Percentiles rank a stretch among this genome's conserved stretches.
Evolutionary conservation across 106 monocot species (phyloP).

Genomic region (Phalaenopsis equestris): DNA sequence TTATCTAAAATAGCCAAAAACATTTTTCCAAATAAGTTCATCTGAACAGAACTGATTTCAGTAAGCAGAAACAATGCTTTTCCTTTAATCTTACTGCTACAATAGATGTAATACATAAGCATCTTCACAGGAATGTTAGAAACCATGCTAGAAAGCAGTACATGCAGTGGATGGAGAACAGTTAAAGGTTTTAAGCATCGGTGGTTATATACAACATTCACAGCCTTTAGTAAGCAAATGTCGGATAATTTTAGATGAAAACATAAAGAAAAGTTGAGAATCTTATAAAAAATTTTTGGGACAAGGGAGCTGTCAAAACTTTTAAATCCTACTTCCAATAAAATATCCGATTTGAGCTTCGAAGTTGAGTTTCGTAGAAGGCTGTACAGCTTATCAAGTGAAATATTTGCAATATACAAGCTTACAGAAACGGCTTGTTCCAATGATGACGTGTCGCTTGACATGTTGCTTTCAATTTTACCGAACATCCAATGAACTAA

Average conservation of each 20-base stretch:
- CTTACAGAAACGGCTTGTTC: slow-evolving; percentile 30
- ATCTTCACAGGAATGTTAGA: slow-evolving; percentile 43
- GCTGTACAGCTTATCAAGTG: slow-evolving; percentile 35
- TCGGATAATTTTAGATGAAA: slow-evolving; percentile 46
- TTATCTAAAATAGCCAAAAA: slow-evolving; percentile 41
- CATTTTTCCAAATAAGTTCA: slow-evolving; percentile 50
- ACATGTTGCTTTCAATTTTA: slow-evolving; percentile 26
- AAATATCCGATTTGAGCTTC: slow-evolving; percentile 7
- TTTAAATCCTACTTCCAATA: slow-evolving; percentile 22
- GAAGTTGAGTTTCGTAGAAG: slow-evolving; percentile 14
- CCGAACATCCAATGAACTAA: slow-evolving; percentile 57
- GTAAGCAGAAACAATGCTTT: slow-evolving; percentile 41
- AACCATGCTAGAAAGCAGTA: slow-evolving; percentile 43
- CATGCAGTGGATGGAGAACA: slow-evolving; percentile 32
- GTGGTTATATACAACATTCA: slow-evolving; percentile 32
- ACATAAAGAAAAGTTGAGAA: slow-evolving; percentile 37
- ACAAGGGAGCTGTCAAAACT: slow-evolving; percentile 23
- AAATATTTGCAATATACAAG: slow-evolving; percentile 43
- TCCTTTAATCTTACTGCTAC: slow-evolving; percentile 56
- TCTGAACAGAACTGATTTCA: slow-evolving; percentile 60
- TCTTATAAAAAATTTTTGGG: slow-evolving; percentile 37
- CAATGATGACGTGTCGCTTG: slow-evolving; percentile 10
- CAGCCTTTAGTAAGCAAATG: slow-evolving; percentile 47
- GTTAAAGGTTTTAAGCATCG: slow-evolving; percentile 15
- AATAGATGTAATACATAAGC: slow-evolving; percentile 45